Base-by-base conservation (phyloP, 805 yeast species). In the Myxozyma neotropica region DNA sequence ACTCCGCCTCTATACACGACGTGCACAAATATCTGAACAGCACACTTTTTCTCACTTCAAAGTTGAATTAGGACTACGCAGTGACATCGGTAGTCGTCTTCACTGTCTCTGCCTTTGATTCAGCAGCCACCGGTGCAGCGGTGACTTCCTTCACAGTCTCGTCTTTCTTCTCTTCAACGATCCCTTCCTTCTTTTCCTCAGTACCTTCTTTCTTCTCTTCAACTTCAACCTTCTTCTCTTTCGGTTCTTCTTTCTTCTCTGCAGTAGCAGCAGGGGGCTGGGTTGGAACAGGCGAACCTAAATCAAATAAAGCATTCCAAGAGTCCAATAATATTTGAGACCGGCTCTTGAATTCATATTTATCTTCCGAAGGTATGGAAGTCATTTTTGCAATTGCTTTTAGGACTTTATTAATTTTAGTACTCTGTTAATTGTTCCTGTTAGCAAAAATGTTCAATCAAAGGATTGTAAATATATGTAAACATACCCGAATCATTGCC, bases 371-470 rank as follows among this genome's bases (percentile, higher is more conserved):
- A 5, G 75, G 74, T 17, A 72, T 68, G 7, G n/a, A 15, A 2
- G 57, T 65, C 49, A 72, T 60, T 46, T 69, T 71, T 17, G 67
- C 52, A 43, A 72, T 71, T 4, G 67, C 69, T 58, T 69, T 71
- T 49, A 72, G 66, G 31, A 73, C 75, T 63, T 72, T 70, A 65
- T 71, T 71, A 56, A 72, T 70, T 61, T 72, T 72, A 27, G 75
- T 72, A 27, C 45, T 45, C 40, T 47, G 33, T 44, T 24, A 10
- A 33, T 6, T 15, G 17, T 19, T 17, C 17, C 17, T 33, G 21
- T 12, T 19, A 31, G 10, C 5, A 3, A 15, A 10, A 1, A 2
- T 6, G 17, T 21, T 7, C 13, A 17, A 47, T 24, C n/a, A 4
- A 26, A 15, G 33, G 10, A 2, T 38, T 17, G 21, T 2, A 4